Conservation (phyloP, 176 grass and related monocot species). For the Hordeum vulgare region MorexV3_pseudomolecules_assembly NC_058524.1:327114456-327114955, state of each 20-base stretch:
- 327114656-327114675: conserved; percentile 78
- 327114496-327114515: conserved; percentile 82
- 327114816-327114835: conserved; percentile 99
- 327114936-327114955: conserved; percentile 91
- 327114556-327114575: conserved; percentile 46
- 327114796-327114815: conserved; percentile 69
- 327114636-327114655: conserved; percentile 90
- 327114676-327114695: conserved; percentile 83
- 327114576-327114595: conserved; percentile 71
- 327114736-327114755: conserved; percentile 68
- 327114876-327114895: conserved; percentile 89
- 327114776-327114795: conserved; percentile 53
- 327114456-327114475: conserved; percentile 47
- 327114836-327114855: conserved; percentile 95
- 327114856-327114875: conserved; percentile 98
- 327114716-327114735: conserved; percentile 84
- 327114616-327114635: conserved; percentile 88
- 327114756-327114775: conserved; percentile 49
- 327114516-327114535: conserved; percentile 47
- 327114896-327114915: conserved; percentile 92
- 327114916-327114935: conserved; percentile 82
- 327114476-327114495: conserved; percentile 68
- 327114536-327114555: conserved; percentile 35
- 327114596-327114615: conserved; percentile 98
- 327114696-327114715: conserved; percentile 72